phyloP scores from a whole-genome alignment of 257 asterid genomes.

The Forsythia viridissima region DNA sequence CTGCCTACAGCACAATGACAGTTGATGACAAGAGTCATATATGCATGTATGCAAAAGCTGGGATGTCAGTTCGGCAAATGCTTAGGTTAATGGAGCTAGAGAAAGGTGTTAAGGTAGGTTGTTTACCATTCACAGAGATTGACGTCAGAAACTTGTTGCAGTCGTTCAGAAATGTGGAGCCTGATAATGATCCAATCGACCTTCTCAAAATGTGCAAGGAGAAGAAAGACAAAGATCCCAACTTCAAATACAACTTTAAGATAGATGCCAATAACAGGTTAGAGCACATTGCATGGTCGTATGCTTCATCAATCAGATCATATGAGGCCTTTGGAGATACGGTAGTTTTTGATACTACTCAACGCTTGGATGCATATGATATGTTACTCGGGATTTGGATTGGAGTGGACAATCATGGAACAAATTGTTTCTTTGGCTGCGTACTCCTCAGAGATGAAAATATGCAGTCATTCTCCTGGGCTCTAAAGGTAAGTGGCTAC shows the following conservation, averaged over 20 bases:
- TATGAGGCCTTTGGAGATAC: conserved; percentile 60
- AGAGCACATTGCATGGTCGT: conserved; percentile 60
- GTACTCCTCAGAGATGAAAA: conserved; percentile 64
- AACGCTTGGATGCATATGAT: conserved; percentile 56
- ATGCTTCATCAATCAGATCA: conserved; percentile 45
- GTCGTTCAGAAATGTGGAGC: conserved; percentile 52
- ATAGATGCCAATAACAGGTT: conserved; percentile 53
- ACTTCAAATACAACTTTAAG: conserved; percentile 47
- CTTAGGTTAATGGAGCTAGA: conserved; percentile 63
- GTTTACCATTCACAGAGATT: conserved; percentile 61
- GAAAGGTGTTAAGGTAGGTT: conserved; percentile 60
- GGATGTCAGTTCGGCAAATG: conserved; percentile 66
- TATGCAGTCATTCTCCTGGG: conserved; percentile 65
- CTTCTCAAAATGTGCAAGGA: conserved; percentile 59
- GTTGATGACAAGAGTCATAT: conserved; percentile 58
- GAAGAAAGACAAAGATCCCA: conserved; percentile 52
- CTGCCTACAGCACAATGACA: conserved; percentile 46
- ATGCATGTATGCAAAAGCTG: conserved; percentile 61
- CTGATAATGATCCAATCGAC: conserved; percentile 51
- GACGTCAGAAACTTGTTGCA: conserved; percentile 58
- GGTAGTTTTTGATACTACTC: conserved; percentile 56
- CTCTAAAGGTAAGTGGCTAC: conserved; percentile 41
- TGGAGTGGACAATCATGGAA: conserved; percentile 68
- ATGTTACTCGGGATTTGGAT: conserved; percentile 65
- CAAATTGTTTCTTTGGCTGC: conserved; percentile 62